Base-by-base conservation (phyloP, 495 filamentous ascomycete genomes). In the Endocarpon pusillum region DNA sequence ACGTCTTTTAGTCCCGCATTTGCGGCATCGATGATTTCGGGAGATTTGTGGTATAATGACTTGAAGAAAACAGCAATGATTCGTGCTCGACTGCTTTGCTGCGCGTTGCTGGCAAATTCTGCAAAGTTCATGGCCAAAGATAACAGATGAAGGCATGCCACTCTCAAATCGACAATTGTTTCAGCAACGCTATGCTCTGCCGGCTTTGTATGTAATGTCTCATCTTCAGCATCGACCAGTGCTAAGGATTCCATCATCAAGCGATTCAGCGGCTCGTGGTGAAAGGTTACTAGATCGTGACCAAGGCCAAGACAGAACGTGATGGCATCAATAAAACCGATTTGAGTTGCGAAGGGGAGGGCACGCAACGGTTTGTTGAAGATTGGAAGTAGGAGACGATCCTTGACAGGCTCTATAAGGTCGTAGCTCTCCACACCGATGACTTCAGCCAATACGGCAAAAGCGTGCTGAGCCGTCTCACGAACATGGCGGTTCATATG, bases 21-120 rank as follows among this genome's bases (percentile, higher is more conserved):
- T 2, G 91, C 91, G 19, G 91, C 86, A 38, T 91, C 83, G 33
- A 94, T 92, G 5, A 94, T 89, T 30, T 87, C 81, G 9, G 75
- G 69, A 12, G 83, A 85, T 43, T 85, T 77, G 3, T 82, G 91
- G 52, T 96, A 96, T 1, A 99, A 62, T 12, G 80, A 91, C 44
- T 93, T 94, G 69, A 99, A 99, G 61, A 96, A 96, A 4, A 94
- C 80, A 1, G 81, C 76, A 15, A 99, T 91, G 34, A 94, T 86
- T 32, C 83, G 75, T 19, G 71, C 69, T 34, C 86, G 66, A 21
- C 77, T 89, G 2, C 78, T 75, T 34, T 77, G 81, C 22, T 72
- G 71, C 10, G 69, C 62, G 5, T 61, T 59, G 28, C 73, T 75
- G 48, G 67, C 71, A 46, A 93, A 94, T 20, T 94, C 91, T 1